Evolutionary conservation across 2,329 filamentous ascomycete genomes (phyloP), one percentile per base, ranked within the genome.

Genomic region (Leptographium wingfieldii): DNA sequence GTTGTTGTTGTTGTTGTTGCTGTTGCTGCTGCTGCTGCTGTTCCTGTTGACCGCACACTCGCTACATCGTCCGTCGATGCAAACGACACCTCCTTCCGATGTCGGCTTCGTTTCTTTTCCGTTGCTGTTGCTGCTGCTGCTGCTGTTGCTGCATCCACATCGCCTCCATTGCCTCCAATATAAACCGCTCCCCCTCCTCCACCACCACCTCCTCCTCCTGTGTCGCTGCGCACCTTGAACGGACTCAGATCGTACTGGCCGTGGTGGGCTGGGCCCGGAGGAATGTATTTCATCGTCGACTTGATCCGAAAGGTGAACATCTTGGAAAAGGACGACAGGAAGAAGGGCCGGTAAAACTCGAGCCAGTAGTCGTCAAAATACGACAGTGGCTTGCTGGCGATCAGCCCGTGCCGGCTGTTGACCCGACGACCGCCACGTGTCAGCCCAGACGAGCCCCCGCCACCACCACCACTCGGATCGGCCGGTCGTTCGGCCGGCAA

Each of bases 331-430:
- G 90, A 94, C 0, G 94, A 96, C 1, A 97, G 75, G 0, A 88
- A 89, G 9, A 89, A 80, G 0, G 94, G 94, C 16, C 92, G 85
- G 70, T 99, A 99, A 71, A 96, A 97, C 70, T 99, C 94, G 9
- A 94, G 78, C 94, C 94, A 99, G 72, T 96, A 99, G 71, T 97
- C 91, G 69, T 97, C 92, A 62, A 90, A 90, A 62, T 81, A 83
- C 3, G 78, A 74, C 3, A 87, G 73, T 7, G 76, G 75, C 63
- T 76, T 69, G 14, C 65, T 65, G 9, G 69, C 65, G 27, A 75
- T 71, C 43, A 6, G 46, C 9, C 31, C 22, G 38, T 16, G n/a
- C 22, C 25, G 56, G 12, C 19, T 16, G 14, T 10, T 14, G 25
- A 22, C 35, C 29, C 7, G 35, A 5, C 62, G 22, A 53, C 27